Percentiles rank a stretch among this genome's conserved stretches.
Evolutionary conservation across 1,139 yeast genomes (phyloP).

Genomic region (Protomyces lactucae-debilis): DNA sequence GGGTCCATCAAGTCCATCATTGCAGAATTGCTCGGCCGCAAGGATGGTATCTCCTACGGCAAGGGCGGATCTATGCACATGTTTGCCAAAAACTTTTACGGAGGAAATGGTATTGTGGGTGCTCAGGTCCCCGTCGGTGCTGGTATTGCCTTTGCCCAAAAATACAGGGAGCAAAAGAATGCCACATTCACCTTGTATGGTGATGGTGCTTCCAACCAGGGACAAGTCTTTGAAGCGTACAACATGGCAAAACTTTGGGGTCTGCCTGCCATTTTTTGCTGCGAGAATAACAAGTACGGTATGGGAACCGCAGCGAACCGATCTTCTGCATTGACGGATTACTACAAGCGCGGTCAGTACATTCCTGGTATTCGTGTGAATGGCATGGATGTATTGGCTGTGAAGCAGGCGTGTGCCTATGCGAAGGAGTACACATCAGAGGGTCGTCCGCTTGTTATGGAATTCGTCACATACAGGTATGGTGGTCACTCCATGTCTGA

Average conservation of each 20-base stretch:
- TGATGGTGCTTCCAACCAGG: conserved; percentile 99
- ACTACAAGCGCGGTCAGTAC: conserved; percentile 98
- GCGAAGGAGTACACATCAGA: conserved; percentile 96
- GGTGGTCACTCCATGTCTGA: conserved; percentile 80
- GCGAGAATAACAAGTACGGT: conserved; percentile 99
- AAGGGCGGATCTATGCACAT: conserved; percentile 99
- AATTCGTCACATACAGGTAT: conserved; percentile 96
- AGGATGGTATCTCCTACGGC: conserved; percentile 92
- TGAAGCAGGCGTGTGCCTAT: conserved; percentile 91
- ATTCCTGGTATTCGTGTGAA: conserved; percentile 97
- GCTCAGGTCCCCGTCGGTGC: conserved; percentile 99
- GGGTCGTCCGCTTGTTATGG: conserved; percentile 83
- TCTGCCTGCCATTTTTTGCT: conserved; percentile 87
- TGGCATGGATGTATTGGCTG: conserved; percentile 96
- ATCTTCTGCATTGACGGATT: conserved; percentile 93
- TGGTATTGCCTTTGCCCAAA: conserved; percentile 95
- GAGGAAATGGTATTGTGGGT: conserved; percentile 99
- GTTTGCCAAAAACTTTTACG: conserved; percentile 91
- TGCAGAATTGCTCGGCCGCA: conserved; percentile 95
- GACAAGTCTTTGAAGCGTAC: conserved; percentile 94
- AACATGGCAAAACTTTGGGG: conserved; percentile 99
- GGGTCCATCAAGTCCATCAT: conserved; percentile 82
- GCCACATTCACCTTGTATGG: conserved; percentile 90
- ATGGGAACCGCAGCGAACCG: conserved; percentile 98
- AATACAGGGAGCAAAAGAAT: conserved; percentile 74